A percentile compares a stretch with the other conserved stretches of the same genome.
Conservation (phyloP, 768 basidiomycete genomes). For the Stropharia rugosoannulata region DNA sequence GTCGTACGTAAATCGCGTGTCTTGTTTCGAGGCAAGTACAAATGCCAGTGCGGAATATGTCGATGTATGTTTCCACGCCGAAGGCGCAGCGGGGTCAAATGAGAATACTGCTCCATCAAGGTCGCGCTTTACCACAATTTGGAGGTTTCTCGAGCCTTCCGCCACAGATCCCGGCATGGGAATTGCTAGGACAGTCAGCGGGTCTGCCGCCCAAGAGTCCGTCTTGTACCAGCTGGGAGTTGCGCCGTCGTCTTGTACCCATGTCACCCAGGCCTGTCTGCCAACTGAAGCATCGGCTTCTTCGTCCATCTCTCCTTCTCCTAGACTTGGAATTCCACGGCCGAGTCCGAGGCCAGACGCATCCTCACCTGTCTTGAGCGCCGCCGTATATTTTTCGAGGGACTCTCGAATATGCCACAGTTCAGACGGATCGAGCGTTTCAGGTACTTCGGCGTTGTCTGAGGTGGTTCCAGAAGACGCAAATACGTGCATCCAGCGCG, state of each 20-base stretch:
- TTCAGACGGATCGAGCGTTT: conserved; percentile 86
- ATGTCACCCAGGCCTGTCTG: conserved; percentile 59
- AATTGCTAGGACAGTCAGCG: conserved; percentile 62
- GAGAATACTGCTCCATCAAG: conserved; percentile 71
- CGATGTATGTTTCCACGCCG: conserved; percentile 70
- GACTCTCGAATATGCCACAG: conserved; percentile 76
- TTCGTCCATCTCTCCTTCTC: conserved; percentile 88
- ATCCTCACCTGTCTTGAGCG: conserved; percentile 58
- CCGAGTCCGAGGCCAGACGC: conserved; percentile 64
- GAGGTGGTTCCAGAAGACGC: conserved; percentile 40
- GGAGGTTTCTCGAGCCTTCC: conserved; percentile 20
- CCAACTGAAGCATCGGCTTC: conserved; percentile 83
- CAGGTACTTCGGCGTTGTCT: conserved; percentile 71
- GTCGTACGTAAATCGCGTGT: conserved; percentile 87
- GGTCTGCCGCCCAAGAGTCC: conserved; percentile 29
- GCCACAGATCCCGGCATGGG: conserved; percentile 56
- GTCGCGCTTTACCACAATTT: conserved; percentile 68
- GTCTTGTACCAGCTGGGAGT: conserved; percentile 38
- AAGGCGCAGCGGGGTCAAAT: conserved; percentile 33
- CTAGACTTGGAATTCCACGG: conserved; percentile 72
- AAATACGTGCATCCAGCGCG: conserved; percentile 89
- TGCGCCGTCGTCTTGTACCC: conserved; percentile 55
- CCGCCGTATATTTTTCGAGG: conserved; percentile 82
- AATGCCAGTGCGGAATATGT: conserved; percentile 92
- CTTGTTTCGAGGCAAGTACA: conserved; percentile 90